These are phyloP conservation scores for Pyricularia sp. DNA, from an alignment of 2,329 filamentous ascomycete genomes.

Conservation along the genomic window DNA sequence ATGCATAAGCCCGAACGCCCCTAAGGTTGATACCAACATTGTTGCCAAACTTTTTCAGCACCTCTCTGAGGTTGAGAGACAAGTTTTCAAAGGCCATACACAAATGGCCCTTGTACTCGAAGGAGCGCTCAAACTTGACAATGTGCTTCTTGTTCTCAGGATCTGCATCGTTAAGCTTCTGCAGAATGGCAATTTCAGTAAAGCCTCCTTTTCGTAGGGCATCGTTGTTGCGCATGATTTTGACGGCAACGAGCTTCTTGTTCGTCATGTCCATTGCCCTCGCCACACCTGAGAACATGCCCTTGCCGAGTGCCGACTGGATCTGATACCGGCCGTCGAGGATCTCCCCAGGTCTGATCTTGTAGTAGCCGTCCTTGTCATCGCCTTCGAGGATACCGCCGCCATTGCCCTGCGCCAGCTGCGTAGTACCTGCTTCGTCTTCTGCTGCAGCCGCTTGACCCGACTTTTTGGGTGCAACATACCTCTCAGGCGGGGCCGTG, in stretches of 20 bases:
- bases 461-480: constrained; percentile 39
- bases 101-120: constrained; percentile 90
- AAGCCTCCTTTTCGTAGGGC: constrained; percentile 83
- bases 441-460: constrained; percentile 26
- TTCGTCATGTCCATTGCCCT: constrained; percentile 71
- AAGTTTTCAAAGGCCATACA: constrained; percentile 97
- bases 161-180: constrained; percentile 78
- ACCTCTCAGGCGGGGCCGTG: constrained; percentile 64
- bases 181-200: constrained; percentile 88
- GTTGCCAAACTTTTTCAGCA: constrained; percentile 91
- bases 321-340: constrained; percentile 85
- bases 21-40: constrained; percentile 86
- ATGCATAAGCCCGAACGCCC: constrained; percentile 80
- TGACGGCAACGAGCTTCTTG: constrained; percentile 79
- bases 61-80: constrained; percentile 84
- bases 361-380: constrained; percentile 93
- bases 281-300: constrained; percentile 96
- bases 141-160: constrained; percentile 86
- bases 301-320: constrained; percentile 77
- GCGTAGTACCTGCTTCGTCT: constrained; percentile 16
- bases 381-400: constrained; percentile 84
- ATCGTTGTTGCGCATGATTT: constrained; percentile 96
- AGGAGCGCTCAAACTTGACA: constrained; percentile 76
- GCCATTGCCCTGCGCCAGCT: constrained; percentile 35
- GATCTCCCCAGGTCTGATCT: constrained; percentile 83